These are phyloP conservation scores for Mediolabrus comicus DNA, from an alignment of 108 stramenopile genomes.

Conservation along the genomic window DNA sequence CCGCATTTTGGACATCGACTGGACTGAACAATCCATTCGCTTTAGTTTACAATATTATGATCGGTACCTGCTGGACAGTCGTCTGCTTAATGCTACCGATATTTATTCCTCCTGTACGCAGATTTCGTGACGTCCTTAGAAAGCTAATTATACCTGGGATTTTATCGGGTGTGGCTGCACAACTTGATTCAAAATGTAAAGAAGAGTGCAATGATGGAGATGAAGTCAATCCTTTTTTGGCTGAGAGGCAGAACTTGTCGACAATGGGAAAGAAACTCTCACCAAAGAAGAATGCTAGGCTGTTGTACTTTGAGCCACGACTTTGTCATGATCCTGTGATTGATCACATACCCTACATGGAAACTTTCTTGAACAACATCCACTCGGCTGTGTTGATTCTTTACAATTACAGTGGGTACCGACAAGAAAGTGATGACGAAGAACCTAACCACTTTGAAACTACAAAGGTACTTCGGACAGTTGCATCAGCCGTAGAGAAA, in stretches of 20 bases:
- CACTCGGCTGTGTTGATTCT: not conserved
- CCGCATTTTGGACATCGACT: not conserved
- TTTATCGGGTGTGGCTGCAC: not conserved
- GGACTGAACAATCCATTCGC: not conserved
- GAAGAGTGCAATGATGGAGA: not conserved
- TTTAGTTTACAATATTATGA: not conserved
- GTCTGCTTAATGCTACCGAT: not conserved
- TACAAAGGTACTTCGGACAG: not conserved
- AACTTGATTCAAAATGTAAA: not conserved
- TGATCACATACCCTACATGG: not conserved
- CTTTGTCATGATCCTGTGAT: too few species aligned
- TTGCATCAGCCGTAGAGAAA: not conserved
- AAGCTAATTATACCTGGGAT: not conserved
- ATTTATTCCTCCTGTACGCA: not conserved
- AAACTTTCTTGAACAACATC: not conserved
- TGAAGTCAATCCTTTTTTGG: not conserved
- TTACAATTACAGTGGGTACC: not conserved
- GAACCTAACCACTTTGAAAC: not conserved
- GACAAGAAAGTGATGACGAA: not conserved
- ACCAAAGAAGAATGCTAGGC: not conserved
- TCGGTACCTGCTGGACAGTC: not conserved
- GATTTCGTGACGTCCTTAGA: not conserved
- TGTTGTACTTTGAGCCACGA: not conserved
- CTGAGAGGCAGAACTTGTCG: not conserved
- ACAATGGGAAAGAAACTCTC: not conserved